A percentile compares a stretch with the other conserved stretches of the same genome.
Conservation (phyloP, 768 basidiomycete species). For the Mycena kentingensis region DNA sequence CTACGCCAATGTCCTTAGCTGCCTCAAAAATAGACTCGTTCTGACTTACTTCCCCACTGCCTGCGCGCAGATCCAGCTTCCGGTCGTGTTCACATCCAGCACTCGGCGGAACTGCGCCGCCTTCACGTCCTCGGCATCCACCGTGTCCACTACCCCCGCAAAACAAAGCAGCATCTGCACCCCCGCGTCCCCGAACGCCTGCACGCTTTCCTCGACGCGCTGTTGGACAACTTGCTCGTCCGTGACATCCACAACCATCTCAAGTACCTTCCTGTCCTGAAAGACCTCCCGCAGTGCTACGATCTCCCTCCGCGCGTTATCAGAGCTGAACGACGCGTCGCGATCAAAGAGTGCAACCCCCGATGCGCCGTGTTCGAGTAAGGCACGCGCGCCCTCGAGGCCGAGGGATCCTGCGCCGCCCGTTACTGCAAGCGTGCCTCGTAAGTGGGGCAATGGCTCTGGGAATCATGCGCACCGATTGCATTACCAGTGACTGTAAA, state of each 20-base stretch:
- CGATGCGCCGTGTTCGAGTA: constrained; percentile 47
- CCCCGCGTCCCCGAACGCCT: constrained; percentile 28
- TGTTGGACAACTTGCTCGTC: constrained; percentile 29
- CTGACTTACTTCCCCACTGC: constrained; percentile 40
- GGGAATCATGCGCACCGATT: constrained; percentile 31
- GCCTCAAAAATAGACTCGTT: not conserved
- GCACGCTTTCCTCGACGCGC: constrained; percentile 26
- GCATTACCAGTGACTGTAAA: constrained; percentile 44
- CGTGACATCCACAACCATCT: constrained; percentile 39
- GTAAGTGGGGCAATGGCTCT: no score
- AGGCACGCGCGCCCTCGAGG: constrained; percentile 37
- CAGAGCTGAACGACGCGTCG: constrained; percentile 26
- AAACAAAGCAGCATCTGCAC: constrained; percentile 45
- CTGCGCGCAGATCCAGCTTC: constrained; percentile 48
- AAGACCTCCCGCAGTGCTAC: constrained; percentile 28
- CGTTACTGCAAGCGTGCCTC: constrained; percentile 36
- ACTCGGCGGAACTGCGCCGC: constrained; percentile 39
- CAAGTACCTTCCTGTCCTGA: constrained; percentile 35
- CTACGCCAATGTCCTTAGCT: constrained; percentile 20
- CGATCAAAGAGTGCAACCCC: constrained; percentile 38
- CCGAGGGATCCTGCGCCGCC: constrained; percentile 46
- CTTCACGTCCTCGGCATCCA: constrained; percentile 34
- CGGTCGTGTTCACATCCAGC: constrained; percentile 46
- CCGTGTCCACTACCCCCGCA: constrained; percentile 41
- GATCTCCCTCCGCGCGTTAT: constrained; percentile 22